These are phyloP conservation scores for Phalaenopsis hybrid DNA, from an alignment of 116 monocot species.

Conservation along the genomic window DNA sequence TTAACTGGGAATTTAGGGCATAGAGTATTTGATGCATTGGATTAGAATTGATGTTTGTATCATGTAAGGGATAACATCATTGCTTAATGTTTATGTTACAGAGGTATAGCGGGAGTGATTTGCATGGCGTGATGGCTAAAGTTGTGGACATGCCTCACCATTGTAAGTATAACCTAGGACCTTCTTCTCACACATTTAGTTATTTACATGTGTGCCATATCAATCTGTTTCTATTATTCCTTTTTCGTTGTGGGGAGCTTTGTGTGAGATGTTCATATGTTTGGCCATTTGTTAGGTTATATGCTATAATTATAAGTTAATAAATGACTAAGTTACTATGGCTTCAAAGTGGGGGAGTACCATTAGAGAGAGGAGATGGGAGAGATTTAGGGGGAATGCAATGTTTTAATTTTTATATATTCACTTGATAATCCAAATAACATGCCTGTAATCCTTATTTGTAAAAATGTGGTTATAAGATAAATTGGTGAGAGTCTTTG, in stretches of 20 bases:
- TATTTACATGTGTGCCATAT: not conserved
- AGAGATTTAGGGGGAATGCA: too few species aligned
- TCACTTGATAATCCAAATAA: too few species aligned
- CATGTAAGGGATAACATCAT: not conserved
- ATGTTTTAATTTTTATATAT: too few species aligned
- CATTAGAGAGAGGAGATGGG: too few species aligned
- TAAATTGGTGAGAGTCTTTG: too few species aligned
- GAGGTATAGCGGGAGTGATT: slow-evolving; percentile 84
- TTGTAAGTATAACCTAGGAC: slow-evolving; percentile 40
- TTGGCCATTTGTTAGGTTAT: not conserved
- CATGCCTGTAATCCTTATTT: too few species aligned
- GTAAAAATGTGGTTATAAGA: too few species aligned
- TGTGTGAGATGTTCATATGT: not conserved
- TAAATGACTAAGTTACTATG: not conserved
- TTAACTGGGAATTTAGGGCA: not conserved
- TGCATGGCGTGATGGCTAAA: slow-evolving; percentile 90
- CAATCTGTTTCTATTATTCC: not conserved
- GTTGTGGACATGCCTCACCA: slow-evolving; percentile 96
- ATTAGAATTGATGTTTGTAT: not conserved
- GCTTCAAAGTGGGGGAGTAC: not conserved
- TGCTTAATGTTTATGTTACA: slow-evolving; percentile 25
- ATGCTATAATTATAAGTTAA: not conserved
- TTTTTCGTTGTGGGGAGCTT: not conserved
- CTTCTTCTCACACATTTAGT: not conserved
- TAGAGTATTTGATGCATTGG: not conserved